Conservation (phyloP, 768 basidiomycete genomes). For the Favolaschia claudopus region DNA sequence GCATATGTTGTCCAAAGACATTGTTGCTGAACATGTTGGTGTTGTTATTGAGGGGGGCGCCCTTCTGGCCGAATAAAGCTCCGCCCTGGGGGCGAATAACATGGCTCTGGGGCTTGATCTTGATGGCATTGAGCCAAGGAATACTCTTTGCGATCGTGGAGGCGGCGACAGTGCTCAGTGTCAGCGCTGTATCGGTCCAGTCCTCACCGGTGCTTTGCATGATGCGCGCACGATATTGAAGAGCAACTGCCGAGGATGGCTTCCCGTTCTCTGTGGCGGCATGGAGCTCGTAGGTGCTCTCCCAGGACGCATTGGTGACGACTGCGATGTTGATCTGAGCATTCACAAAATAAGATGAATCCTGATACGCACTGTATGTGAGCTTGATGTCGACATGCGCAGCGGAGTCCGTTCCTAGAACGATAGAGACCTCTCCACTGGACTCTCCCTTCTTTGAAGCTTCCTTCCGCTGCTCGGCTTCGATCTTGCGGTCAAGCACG, state of each 20-base stretch:
- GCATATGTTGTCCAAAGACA: slow-evolving; percentile 24
- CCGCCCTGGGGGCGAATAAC: background rate
- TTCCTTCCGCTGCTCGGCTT: slow-evolving; percentile 40
- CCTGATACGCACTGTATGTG: slow-evolving; percentile 60
- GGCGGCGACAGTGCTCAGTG: slow-evolving; percentile 57
- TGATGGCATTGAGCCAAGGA: slow-evolving; percentile 41
- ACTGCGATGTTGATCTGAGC: slow-evolving; percentile 40
- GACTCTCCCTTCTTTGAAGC: slow-evolving; percentile 44
- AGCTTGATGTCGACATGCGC: slow-evolving; percentile 52
- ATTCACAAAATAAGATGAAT: background rate
- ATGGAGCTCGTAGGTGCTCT: slow-evolving; percentile 65
- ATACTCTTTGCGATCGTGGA: slow-evolving; percentile 43
- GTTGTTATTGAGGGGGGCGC: slow-evolving; percentile 7
- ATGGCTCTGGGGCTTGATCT: slow-evolving; percentile 34
- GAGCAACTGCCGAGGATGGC: slow-evolving; percentile 49
- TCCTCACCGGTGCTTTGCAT: slow-evolving; percentile 67
- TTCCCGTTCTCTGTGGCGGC: slow-evolving; percentile 55
- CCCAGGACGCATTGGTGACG: slow-evolving; percentile 59
- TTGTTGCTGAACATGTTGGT: slow-evolving; percentile 23
- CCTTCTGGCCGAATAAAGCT: background rate
- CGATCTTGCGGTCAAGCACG: slow-evolving; percentile 47
- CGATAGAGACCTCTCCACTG: slow-evolving; percentile 47
- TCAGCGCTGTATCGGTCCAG: slow-evolving; percentile 59
- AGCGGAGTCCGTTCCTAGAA: slow-evolving; percentile 49
- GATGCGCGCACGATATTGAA: slow-evolving; percentile 65